Evolutionary conservation across 805 yeast genomes (phyloP).

Genomic region (Teunomyces pallodes): DNA sequence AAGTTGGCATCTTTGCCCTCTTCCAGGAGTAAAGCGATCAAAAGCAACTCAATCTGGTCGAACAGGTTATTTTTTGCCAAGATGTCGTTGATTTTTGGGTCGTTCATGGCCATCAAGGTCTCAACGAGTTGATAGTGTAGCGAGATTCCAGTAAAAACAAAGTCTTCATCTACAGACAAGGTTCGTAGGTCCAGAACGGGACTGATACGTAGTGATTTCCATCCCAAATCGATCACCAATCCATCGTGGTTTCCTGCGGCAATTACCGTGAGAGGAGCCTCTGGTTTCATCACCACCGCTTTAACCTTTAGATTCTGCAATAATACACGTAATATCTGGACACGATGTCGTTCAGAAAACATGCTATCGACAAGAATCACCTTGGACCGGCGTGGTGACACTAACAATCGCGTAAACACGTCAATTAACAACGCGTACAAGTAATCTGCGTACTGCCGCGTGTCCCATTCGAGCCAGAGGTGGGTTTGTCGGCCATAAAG

Average conservation of each 20-base stretch:
- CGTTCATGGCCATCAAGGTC: conserved; percentile 11
- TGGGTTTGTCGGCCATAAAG: conserved; percentile 10
- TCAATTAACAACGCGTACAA: conserved; percentile 10
- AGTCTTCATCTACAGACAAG: not conserved
- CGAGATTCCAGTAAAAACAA: conserved; percentile 11
- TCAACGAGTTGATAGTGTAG: conserved; percentile 18
- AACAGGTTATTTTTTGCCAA: conserved; percentile 11
- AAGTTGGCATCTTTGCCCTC: conserved; percentile 9
- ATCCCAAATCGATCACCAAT: conserved; percentile 28
- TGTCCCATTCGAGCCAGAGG: conserved; percentile 9
- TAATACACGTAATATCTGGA: conserved; percentile 17
- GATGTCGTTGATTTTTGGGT: conserved; percentile 9
- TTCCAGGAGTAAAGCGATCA: conserved; percentile 6
- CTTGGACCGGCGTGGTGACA: conserved; percentile 19
- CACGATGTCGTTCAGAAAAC: conserved; percentile 15
- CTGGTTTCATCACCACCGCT: conserved; percentile 22
- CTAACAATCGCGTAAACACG: conserved; percentile 12
- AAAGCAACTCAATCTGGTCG: conserved; percentile 16
- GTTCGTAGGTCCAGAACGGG: conserved; percentile 24
- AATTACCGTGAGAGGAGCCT: conserved; percentile 17
- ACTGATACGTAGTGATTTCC: conserved; percentile 20
- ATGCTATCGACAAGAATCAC: conserved; percentile 19
- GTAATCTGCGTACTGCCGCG: not conserved
- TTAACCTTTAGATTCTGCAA: conserved; percentile 21
- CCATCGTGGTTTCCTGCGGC: conserved; percentile 22